phyloP scores from a whole-genome alignment of 1,284 basidiomycete species.

The Takashimella koratensis region DNA sequence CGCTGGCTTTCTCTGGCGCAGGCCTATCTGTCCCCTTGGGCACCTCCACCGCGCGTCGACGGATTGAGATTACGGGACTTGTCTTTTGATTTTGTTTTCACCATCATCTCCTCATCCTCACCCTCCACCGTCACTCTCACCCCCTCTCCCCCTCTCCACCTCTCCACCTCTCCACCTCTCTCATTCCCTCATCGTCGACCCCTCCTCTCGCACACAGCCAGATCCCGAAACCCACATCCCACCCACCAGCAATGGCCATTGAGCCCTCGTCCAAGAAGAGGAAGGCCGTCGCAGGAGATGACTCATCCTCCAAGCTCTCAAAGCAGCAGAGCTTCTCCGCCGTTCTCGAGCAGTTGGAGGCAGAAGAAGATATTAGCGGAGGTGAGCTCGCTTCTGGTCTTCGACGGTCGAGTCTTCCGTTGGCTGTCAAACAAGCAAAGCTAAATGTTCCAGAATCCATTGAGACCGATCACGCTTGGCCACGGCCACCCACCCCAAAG shows the following conservation, averaged over 20 bases:
- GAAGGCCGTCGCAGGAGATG: slow-evolving; percentile 6
- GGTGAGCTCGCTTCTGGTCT: slow-evolving; percentile 14
- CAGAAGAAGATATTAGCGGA: slow-evolving; percentile 57
- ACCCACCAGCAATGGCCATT: no score
- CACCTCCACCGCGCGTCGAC: no score
- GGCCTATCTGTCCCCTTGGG: no score
- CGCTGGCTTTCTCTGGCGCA: no score
- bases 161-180: neutral
- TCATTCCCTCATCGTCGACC: no score
- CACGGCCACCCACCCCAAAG: slow-evolving; percentile 60
- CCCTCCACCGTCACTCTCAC: no score
- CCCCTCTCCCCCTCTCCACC: no score
- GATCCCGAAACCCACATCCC: no score
- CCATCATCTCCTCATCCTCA: no score
- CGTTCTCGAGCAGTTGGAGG: slow-evolving; percentile 69
- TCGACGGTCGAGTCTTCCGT: neutral
- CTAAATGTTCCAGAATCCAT: slow-evolving; percentile 33
- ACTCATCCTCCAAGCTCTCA: neutral
- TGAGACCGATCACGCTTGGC: slow-evolving; percentile 63
- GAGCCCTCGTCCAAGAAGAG: slow-evolving; percentile 37
- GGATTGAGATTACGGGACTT: no score
- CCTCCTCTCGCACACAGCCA: no score
- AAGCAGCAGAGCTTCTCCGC: slow-evolving; percentile 64
- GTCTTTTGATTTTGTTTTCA: no score
- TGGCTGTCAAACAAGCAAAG: neutral